Evolutionary conservation across 1,139 yeast genomes (phyloP).

Genomic region (Blastobotrys indianensis): DNA sequence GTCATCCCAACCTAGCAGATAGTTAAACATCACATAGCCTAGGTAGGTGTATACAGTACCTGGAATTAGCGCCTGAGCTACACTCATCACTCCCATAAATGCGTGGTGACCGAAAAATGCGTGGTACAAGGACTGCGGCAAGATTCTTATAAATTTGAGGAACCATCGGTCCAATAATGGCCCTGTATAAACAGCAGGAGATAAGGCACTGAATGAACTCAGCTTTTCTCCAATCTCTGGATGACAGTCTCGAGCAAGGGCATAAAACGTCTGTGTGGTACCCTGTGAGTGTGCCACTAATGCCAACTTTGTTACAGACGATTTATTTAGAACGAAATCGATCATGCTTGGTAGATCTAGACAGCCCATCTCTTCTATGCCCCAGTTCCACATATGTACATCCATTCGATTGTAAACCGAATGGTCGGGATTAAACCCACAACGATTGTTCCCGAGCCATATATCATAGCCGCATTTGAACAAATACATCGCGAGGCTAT

Average conservation of each 20-base stretch:
- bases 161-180: slow-evolving; percentile 51
- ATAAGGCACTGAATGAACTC: slow-evolving; percentile 65
- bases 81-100: slow-evolving; percentile 32
- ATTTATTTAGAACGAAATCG: slow-evolving; percentile 46
- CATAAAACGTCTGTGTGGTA: slow-evolving; percentile 73
- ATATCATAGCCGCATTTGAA: slow-evolving; percentile 69
- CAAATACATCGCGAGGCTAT: slow-evolving; percentile 66
- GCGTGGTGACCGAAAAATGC: slow-evolving; percentile 48
- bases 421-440: slow-evolving; percentile 74
- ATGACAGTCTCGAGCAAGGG: slow-evolving; percentile 45
- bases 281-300: slow-evolving; percentile 90
- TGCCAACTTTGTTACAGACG: slow-evolving; percentile 44
- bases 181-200: slow-evolving; percentile 92
- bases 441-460: slow-evolving; percentile 90
- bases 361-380: slow-evolving; percentile 69
- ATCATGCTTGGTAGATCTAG: slow-evolving; percentile 72
- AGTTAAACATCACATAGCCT: slow-evolving; percentile 77
- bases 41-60: slow-evolving; percentile 49
- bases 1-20: slow-evolving; percentile 81
- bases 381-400: slow-evolving; percentile 68
- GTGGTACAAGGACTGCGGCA: slow-evolving; percentile 24
- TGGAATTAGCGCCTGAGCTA: slow-evolving; percentile 36
- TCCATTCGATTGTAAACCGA: slow-evolving; percentile 40
- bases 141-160: slow-evolving; percentile 37
- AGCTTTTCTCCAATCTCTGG: slow-evolving; percentile 44